Evolutionary conservation across 768 basidiomycete species (phyloP).

Genomic region (Boletus sp.): DNA sequence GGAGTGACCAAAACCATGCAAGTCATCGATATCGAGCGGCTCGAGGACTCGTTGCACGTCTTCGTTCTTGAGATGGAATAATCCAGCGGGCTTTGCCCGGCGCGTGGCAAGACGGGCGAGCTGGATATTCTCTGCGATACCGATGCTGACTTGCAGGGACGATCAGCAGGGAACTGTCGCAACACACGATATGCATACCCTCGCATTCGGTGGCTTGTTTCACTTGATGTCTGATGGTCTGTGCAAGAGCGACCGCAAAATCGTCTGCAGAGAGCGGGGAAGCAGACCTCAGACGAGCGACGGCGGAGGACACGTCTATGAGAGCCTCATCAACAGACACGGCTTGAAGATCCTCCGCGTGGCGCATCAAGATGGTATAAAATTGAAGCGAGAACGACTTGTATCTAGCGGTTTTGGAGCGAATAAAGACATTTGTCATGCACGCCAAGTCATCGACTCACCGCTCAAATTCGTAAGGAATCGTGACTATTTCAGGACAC

Average conservation of each 20-base stretch:
- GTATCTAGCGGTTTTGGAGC: constrained; percentile 50
- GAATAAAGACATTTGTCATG: not conserved
- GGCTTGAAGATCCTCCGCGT: constrained; percentile 89
- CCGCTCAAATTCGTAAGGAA: constrained; percentile 94
- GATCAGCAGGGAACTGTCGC: not conserved
- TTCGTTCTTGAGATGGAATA: constrained; percentile 64
- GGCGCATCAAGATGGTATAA: constrained; percentile 87
- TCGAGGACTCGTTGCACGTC: constrained; percentile 55
- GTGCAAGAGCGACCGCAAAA: constrained; percentile 74
- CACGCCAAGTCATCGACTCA: constrained; percentile 28
- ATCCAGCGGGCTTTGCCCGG: constrained; percentile 86
- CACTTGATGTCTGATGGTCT: constrained; percentile 75
- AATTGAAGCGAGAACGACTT: constrained; percentile 81
- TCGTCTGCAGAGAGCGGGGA: constrained; percentile 38
- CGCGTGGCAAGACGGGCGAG: constrained; percentile 91
- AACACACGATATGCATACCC: constrained; percentile 40
- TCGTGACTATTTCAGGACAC: constrained; percentile 68
- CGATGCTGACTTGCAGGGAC: constrained; percentile 78
- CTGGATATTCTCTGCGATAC: constrained; percentile 87
- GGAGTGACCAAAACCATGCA: constrained; percentile 85
- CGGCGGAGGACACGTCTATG: constrained; percentile 74
- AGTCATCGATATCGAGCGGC: constrained; percentile 69
- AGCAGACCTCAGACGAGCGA: constrained; percentile 36
- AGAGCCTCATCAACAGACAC: constrained; percentile 97
- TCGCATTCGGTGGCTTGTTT: constrained; percentile 80